phyloP scores from a whole-genome alignment of 2,329 filamentous ascomycete genomes.

The Trichoderma sp. region DNA sequence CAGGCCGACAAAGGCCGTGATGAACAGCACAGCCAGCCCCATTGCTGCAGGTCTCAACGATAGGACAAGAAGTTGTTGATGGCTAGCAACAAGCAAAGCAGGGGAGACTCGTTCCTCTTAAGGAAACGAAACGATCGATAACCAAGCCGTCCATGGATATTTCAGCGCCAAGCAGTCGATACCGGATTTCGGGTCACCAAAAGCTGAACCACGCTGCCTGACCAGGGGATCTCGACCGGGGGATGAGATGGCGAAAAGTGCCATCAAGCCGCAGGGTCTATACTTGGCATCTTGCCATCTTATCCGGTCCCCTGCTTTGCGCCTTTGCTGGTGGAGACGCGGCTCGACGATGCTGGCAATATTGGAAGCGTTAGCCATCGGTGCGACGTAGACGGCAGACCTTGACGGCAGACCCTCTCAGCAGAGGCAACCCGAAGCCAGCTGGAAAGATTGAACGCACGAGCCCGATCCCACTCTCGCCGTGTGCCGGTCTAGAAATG shows the following conservation, averaged over 20 bases:
- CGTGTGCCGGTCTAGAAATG: background rate
- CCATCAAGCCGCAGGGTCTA: background rate
- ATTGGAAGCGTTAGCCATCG: background rate
- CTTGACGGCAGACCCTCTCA: background rate
- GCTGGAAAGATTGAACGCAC: background rate
- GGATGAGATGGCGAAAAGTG: background rate
- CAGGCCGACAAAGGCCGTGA: conserved; percentile 38
- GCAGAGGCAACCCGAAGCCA: background rate
- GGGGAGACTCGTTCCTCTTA: background rate
- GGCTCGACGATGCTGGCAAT: background rate
- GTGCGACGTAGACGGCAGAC: conserved; percentile 1
- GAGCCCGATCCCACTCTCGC: background rate
- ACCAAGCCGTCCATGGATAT: background rate
- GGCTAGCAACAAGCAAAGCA: background rate
- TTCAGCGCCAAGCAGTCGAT: background rate
- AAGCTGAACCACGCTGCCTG: background rate
- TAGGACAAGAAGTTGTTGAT: background rate
- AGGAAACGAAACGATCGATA: background rate
- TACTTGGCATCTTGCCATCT: background rate
- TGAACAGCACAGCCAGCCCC: conserved; percentile 31
- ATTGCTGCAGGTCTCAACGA: conserved; percentile 26
- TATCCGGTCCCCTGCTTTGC: background rate
- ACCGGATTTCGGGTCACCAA: background rate
- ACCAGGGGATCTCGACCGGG: background rate
- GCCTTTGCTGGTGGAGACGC: conserved; percentile 4